A percentile compares a stretch with the other conserved stretches of the same genome.
Conservation (phyloP, 805 yeast species). For the Tetrapisispora phaffii region DNA sequence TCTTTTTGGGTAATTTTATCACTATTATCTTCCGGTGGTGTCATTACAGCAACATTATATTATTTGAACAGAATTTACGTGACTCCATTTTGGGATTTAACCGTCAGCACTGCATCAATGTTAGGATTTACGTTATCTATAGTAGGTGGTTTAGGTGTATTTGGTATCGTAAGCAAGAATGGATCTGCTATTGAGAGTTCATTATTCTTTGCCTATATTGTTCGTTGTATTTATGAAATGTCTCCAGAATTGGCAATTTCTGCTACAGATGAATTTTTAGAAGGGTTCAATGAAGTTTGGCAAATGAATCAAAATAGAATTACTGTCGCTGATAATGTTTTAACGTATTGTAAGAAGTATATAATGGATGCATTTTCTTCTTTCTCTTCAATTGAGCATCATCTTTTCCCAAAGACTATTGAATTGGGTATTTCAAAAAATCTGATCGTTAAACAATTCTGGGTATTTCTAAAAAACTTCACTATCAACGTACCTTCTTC, state of each 20-base stretch:
- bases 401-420: background rate
- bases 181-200: slow-evolving; percentile 92
- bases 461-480: slow-evolving; percentile 23
- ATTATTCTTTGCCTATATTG: slow-evolving; percentile 78
- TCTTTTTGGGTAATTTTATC: slow-evolving; percentile 75
- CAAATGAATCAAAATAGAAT: slow-evolving; percentile 27
- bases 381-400: background rate
- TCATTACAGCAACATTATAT: slow-evolving; percentile 66
- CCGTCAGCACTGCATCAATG: slow-evolving; percentile 65
- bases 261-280: slow-evolving; percentile 35
- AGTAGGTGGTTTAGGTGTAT: slow-evolving; percentile 63
- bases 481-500: slow-evolving; percentile 26
- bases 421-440: background rate
- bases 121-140: slow-evolving; percentile 78
- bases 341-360: slow-evolving; percentile 22
- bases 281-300: slow-evolving; percentile 32
- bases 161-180: slow-evolving; percentile 70
- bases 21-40: slow-evolving; percentile 60
- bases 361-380: slow-evolving; percentile 2
- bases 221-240: slow-evolving; percentile 84
- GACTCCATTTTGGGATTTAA: slow-evolving; percentile 61
- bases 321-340: slow-evolving; percentile 27
- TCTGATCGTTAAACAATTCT: slow-evolving; percentile 17
- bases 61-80: slow-evolving; percentile 77
- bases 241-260: slow-evolving; percentile 74